These are phyloP conservation scores for Arthrobotrys sphaeroides DNA, from an alignment of 2,329 filamentous ascomycete species.

Conservation along the genomic window DNA sequence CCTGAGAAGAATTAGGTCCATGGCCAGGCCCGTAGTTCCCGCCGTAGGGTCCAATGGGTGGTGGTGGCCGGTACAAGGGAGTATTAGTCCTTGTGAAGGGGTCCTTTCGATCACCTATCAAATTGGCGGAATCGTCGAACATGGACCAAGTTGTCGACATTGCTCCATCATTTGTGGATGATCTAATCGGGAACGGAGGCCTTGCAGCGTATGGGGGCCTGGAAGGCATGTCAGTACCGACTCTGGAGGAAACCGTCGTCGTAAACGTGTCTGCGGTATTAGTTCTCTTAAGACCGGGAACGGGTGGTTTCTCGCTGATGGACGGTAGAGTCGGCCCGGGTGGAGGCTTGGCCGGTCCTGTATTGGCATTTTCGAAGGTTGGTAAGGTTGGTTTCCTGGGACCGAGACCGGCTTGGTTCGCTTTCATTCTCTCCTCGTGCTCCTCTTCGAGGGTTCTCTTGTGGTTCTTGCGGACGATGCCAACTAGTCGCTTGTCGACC, in stretches of 20 bases:
- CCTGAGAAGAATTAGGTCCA: constrained; percentile 31
- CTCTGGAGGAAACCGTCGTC: constrained; percentile 48
- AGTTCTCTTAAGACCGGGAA: constrained; percentile 41
- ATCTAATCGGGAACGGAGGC: constrained; percentile 27
- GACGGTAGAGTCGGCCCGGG: constrained; percentile 29
- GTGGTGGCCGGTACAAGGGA: constrained; percentile 36
- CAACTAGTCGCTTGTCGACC: constrained; percentile 83
- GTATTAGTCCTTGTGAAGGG: constrained; percentile 45
- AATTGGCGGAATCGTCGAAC: constrained; percentile 34
- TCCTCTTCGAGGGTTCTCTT: constrained; percentile 87
- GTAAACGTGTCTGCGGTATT: constrained; percentile 51
- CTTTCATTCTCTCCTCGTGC: constrained; percentile 49
- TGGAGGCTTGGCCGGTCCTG: constrained; percentile 6
- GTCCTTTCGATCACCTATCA: constrained; percentile 34
- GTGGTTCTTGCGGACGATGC: constrained; percentile 85
- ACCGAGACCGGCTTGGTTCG: constrained; percentile 32
- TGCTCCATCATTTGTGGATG: constrained; percentile 19
- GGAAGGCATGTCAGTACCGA: constrained; percentile 33
- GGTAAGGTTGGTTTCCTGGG: constrained; percentile 46
- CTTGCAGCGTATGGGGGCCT: constrained; percentile 41
- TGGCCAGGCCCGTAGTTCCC: constrained; percentile 13
- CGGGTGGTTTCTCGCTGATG: constrained; percentile 34
- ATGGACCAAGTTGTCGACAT: constrained; percentile 15
- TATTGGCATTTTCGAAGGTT: constrained; percentile 3
- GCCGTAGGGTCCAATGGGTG: constrained; percentile 38